Percentiles rank a stretch among this genome's conserved stretches.
These are phyloP conservation scores for Oryza meridionalis DNA, from an alignment of 176 grass and related monocot species.

Conservation along the genomic window DNA sequence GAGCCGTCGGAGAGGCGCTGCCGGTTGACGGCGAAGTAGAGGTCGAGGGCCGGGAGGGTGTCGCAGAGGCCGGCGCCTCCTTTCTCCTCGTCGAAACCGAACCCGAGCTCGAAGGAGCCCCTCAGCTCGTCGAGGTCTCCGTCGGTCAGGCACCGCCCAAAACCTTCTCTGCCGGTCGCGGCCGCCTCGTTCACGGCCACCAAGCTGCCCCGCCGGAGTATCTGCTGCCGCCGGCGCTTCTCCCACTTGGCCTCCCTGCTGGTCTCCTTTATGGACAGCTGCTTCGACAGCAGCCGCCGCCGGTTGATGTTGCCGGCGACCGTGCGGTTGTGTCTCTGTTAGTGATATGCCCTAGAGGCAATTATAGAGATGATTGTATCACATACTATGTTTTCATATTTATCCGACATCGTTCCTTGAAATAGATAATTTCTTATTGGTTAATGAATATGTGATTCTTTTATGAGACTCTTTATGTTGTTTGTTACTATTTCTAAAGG, in stretches of 20 bases:
- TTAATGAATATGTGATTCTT: too few species aligned
- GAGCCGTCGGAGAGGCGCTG: conserved; percentile 38
- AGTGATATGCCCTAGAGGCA: too few species aligned
- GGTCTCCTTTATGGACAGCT: conserved; percentile 58
- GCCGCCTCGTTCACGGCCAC: background rate
- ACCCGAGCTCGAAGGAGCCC: conserved; percentile 54
- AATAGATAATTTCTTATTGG: too few species aligned
- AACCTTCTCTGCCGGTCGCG: background rate
- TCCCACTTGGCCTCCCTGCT: conserved; percentile 55
- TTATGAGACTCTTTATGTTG: too few species aligned
- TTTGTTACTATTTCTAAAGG: too few species aligned
- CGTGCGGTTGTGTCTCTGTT: background rate
- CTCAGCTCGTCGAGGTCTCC: conserved; percentile 57
- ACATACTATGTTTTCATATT: background rate
- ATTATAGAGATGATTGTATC: too few species aligned
- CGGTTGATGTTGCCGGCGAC: background rate
- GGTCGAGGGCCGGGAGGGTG: conserved; percentile 53
- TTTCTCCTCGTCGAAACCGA: conserved; percentile 52
- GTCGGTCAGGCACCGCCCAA: conserved; percentile 39
- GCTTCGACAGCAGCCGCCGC: conserved; percentile 45
- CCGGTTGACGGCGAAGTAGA: conserved; percentile 55
- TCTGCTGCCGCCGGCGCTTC: conserved; percentile 35
- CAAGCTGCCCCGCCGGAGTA: conserved; percentile 16
- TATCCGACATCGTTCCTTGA: too few species aligned
- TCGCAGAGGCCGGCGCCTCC: conserved; percentile 37